phyloP scores from a whole-genome alignment of 2,329 filamentous ascomycete species.

The Ophiocordyceps camponoti-saundersi region DNA sequence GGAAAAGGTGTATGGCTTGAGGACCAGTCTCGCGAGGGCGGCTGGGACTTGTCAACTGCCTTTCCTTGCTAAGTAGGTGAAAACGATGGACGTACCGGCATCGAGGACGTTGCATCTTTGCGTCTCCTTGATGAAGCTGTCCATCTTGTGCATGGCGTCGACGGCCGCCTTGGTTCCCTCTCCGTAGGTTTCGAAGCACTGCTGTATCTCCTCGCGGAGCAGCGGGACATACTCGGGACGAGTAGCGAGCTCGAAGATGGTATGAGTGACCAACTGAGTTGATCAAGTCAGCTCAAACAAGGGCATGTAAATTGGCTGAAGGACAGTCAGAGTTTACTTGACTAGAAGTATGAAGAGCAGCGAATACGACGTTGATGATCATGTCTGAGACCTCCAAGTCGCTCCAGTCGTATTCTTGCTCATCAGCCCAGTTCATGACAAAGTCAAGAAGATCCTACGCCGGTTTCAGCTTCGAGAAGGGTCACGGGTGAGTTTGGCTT shows the following conservation, averaged over 20 bases:
- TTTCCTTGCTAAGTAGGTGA: neutral
- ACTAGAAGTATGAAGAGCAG: constrained; percentile 4
- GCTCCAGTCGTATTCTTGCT: neutral
- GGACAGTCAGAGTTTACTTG: too few species aligned
- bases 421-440: constrained; percentile 3
- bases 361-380: constrained; percentile 4
- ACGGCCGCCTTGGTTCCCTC: constrained; percentile 2
- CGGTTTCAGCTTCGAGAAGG: neutral
- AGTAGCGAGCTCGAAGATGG: constrained; percentile 4
- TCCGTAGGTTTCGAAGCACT: constrained; percentile 3
- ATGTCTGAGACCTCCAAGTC: constrained; percentile 3
- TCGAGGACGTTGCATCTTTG: constrained; percentile 5
- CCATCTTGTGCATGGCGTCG: constrained; percentile 4
- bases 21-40: constrained; percentile 3
- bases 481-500: neutral
- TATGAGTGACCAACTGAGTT: constrained; percentile 1
- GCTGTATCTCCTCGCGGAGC: constrained; percentile 3
- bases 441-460: constrained; percentile 4
- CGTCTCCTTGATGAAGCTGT: constrained; percentile 7
- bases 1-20: constrained; percentile 4
- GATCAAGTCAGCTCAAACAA: neutral
- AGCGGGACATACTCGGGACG: constrained; percentile 3
- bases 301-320: too few species aligned
- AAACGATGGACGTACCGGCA: constrained; percentile 1
- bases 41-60: constrained; percentile 1